phyloP scores from a whole-genome alignment of 2,329 filamentous ascomycete genomes.

The Pyricularia grisea region DNA sequence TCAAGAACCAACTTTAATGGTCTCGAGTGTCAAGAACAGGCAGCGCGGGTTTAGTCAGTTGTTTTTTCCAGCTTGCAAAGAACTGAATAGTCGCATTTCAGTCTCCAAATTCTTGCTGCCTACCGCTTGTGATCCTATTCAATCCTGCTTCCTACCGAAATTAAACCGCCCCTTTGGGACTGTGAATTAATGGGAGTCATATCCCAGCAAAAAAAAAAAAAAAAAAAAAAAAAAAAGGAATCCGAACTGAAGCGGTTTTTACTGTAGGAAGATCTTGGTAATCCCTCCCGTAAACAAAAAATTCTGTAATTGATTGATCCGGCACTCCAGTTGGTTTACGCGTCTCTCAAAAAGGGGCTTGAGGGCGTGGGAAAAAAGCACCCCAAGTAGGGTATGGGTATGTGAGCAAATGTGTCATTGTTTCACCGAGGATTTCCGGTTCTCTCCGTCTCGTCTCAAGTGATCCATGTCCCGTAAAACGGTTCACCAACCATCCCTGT shows the following conservation, averaged over 20 bases:
- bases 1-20: no score
- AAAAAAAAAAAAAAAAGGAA: no score
- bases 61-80: background rate
- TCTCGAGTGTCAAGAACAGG: no score
- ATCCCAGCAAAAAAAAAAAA: background rate
- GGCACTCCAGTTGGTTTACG: background rate
- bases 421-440: background rate
- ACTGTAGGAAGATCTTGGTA: background rate
- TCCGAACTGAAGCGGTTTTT: background rate
- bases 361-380: background rate
- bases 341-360: background rate
- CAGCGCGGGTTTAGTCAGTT: background rate
- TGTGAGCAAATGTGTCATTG: background rate
- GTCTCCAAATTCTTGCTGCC: background rate
- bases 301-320: background rate
- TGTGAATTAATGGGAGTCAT: background rate
- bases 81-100: background rate
- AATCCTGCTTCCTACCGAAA: background rate
- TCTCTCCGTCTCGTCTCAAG: background rate
- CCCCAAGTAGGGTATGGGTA: background rate
- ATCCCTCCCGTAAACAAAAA: background rate
- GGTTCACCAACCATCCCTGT: background rate
- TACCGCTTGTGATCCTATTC: background rate
- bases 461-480: background rate
- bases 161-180: background rate